Evolutionary conservation across 192 early-diverging fungal genomes (phyloP), one percentile per base, ranked within the genome.

Genomic region (Gaertneriomyces semiglobifer): DNA sequence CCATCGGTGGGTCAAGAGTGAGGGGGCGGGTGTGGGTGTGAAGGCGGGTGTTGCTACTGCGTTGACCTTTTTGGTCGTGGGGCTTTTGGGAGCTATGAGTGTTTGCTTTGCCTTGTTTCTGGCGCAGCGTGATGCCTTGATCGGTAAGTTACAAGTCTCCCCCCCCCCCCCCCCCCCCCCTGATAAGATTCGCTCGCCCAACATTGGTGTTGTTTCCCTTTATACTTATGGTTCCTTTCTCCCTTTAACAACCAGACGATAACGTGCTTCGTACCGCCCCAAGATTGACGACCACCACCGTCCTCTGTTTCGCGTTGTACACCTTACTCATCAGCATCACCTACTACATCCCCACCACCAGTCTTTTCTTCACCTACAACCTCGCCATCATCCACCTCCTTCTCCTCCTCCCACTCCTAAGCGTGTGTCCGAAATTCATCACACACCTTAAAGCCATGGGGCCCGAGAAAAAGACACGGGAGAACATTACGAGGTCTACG

Each of bases 21-120:
- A 59, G 1, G 52, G 66, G 0, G 25, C 66, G 6, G 47, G 19
- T 12, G 51, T 16, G 14, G 19, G 11, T 1, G 38, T 62, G 0
- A 58, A 39, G 6, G 60, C 62, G 18, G 66, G 61, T 0, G 20
- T 69, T 40, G 57, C 61, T 2, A 63, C 44, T 25, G 66, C 72
- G 8, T 8, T 74, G 7, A 62, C 62, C 0, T 74, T 58, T 44
- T 60, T 55, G 4, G 39, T 53, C 40, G 11, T 69, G 10, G 72
- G 72, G 14, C 58, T 74, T 40, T 44, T 74, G 14, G 72, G 72
- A 19, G 72, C 72, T 5, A 74, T 74, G 47, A 69, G 66, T 52
- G 61, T 55, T 10, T 38, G 60, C 7, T 60, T 74, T 69, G 59
- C 72, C 18, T 50, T 68, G 5, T 74, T 74, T 44, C 42, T 68